A percentile compares a stretch with the other conserved stretches of the same genome.
Evolutionary conservation across 176 grass and related monocot species (phyloP).

Genomic region (Thalia dealbata): DNA sequence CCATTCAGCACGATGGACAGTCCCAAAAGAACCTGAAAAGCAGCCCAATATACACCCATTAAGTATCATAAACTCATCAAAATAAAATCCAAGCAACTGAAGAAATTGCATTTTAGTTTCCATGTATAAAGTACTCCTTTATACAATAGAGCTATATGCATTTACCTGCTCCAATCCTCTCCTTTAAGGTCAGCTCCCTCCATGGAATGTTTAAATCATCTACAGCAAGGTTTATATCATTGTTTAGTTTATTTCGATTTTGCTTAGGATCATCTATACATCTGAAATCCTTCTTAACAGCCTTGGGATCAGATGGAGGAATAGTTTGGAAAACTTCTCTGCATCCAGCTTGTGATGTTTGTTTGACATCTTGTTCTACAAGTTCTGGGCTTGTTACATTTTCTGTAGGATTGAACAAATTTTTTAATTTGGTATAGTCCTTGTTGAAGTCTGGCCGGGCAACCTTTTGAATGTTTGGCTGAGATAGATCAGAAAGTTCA

Average conservation of each 20-base stretch:
- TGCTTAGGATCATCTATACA: conserved; percentile 33
- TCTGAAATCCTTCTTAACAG: conserved; percentile 50
- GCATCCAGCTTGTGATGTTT: conserved; percentile 30
- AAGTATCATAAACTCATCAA: too few relatives aligned
- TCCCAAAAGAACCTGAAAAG: conserved; percentile 76
- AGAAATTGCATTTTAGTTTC: background rate
- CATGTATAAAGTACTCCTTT: background rate
- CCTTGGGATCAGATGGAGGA: conserved; percentile 41
- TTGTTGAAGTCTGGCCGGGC: background rate
- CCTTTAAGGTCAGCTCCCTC: conserved; percentile 63
- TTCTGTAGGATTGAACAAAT: conserved; percentile 1
- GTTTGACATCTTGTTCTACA: conserved; percentile 22
- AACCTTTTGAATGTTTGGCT: conserved; percentile 8
- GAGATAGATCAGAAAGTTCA: conserved; percentile 3
- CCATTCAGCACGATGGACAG: conserved; percentile 87
- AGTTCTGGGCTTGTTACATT: conserved; percentile 26
- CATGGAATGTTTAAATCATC: conserved; percentile 69
- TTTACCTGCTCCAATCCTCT: conserved; percentile 71
- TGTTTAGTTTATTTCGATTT: conserved; percentile 25
- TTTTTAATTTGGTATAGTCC: background rate
- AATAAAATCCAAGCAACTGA: background rate
- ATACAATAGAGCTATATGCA: conserved; percentile 1
- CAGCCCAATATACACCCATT: background rate
- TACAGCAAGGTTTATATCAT: conserved; percentile 37
- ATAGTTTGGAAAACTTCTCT: conserved; percentile 39